phyloP scores from a whole-genome alignment of 1,139 yeast genomes.

The Torulaspora pretoriensis region DNA sequence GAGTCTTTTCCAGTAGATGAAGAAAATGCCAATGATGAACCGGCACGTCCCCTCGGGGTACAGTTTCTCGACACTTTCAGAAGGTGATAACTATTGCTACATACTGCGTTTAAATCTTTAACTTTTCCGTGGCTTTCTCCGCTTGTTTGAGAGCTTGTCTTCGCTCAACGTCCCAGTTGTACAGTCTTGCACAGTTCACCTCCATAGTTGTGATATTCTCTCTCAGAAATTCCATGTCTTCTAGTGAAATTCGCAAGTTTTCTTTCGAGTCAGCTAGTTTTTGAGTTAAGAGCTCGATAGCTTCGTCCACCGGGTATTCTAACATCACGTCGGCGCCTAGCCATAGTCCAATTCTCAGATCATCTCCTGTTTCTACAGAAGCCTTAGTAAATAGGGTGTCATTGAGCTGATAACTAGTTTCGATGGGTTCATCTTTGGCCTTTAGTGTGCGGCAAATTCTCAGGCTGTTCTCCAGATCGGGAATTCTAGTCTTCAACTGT shows the following conservation, averaged over 20 bases:
- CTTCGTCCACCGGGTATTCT: slow-evolving; percentile 89
- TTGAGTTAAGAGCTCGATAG: slow-evolving; percentile 60
- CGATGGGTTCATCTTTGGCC: slow-evolving; percentile 43
- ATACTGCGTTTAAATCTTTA: slow-evolving; percentile 31
- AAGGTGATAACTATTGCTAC: slow-evolving; percentile 18
- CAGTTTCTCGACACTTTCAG: slow-evolving; percentile 36
- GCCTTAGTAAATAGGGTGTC: slow-evolving; percentile 91
- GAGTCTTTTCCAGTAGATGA: slow-evolving; percentile 19
- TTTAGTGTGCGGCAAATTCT: slow-evolving; percentile 63
- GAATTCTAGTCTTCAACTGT: slow-evolving; percentile 70
- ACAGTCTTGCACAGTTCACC: slow-evolving; percentile 91
- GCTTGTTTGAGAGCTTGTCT: slow-evolving; percentile 47
- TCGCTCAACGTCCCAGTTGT: slow-evolving; percentile 93
- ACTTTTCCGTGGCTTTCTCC: slow-evolving; percentile 40
- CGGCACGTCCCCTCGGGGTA: slow-evolving; percentile 33
- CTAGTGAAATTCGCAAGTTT: slow-evolving; percentile 59
- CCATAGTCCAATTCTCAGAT: slow-evolving; percentile 70
- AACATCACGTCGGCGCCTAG: slow-evolving; percentile 97
- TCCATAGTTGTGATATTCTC: slow-evolving; percentile 97
- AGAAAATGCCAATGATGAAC: slow-evolving; percentile 30
- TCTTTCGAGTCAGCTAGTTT: slow-evolving; percentile 62
- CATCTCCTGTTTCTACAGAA: slow-evolving; percentile 52
- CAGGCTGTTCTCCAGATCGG: slow-evolving; percentile 82
- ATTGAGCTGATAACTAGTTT: slow-evolving; percentile 81
- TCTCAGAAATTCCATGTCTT: slow-evolving; percentile 82